Evolutionary conservation across 1,284 basidiomycete genomes (phyloP), one percentile per base, ranked within the genome.

Genomic region (Cutaneotrichosporon spelunceum): DNA sequence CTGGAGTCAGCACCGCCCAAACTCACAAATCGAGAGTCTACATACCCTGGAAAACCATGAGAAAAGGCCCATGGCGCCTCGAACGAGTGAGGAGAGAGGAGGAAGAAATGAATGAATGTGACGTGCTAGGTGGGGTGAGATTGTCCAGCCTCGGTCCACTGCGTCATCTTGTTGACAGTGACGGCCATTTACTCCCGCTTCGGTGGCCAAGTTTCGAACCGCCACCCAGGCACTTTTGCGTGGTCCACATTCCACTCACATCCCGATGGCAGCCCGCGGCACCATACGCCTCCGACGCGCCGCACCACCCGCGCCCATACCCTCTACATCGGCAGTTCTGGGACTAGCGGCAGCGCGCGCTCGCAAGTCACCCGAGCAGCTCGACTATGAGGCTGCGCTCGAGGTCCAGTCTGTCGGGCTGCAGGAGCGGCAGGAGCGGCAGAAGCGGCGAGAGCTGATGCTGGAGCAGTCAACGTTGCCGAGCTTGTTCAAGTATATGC

Each of bases 31-130:
- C 19, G 11, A 24, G n/a, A n/a, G n/a, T 5, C 6, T n/a, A 48
- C 66, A 42, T 33, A 72, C 74, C 62, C 66, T 67, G 24, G 56
- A 58, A 64, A 77, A 76, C 68, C 70, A 72, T 2, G 76, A 77
- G 59, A 78, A 66, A 29, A 77, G 39, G n/a, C 75, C 74, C 76
- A 78, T 75, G 34, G 56, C 33, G 33, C 23, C 39, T 42, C 39
- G 24, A 21, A 33, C 30, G 21, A 44, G 42, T 19, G 34, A 44
- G 19, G 16, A 23, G 30, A 21, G 10, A 26, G 36, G 3, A 26
- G 45, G 45, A 48, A 24, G 48, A 23, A 56, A 2, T 27, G 13
- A 16, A 52, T 29, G 30, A 26, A 13, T 13, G 55, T 21, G 44
- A 29, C 42, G 23, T 24, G 53, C 23, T 39, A 27, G 23, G 44